Conservation (phyloP, 768 basidiomycete species). For the Holtermannia corniformis region DNA sequence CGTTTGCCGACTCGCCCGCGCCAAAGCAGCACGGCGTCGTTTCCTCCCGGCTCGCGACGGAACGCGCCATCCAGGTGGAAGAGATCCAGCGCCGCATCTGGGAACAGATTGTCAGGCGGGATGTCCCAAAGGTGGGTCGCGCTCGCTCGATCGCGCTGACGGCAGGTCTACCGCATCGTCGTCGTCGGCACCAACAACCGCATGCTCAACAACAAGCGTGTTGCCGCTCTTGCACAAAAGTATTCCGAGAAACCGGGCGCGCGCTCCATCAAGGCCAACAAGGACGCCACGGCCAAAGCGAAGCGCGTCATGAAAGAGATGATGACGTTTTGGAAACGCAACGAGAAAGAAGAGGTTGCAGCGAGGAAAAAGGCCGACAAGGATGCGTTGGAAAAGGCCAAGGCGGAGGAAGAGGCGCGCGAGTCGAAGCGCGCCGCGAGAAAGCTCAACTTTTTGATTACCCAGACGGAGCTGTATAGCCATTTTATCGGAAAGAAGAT, state of each 20-base stretch:
- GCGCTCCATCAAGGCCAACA: conserved; percentile 17
- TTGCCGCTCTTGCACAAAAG: conserved; percentile 1
- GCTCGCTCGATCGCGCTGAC: not conserved
- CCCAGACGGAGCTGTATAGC: conserved; percentile 95
- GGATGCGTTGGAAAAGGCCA: conserved; percentile 52
- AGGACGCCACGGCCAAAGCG: conserved; percentile 23
- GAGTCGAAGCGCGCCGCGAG: conserved; percentile 89
- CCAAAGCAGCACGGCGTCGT: not conserved
- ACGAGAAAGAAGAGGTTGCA: conserved; percentile 92
- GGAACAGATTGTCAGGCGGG: conserved; percentile 19
- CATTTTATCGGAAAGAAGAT: conserved; percentile 97
- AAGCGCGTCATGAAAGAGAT: conserved; percentile 47
- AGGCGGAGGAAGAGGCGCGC: conserved; percentile 45
- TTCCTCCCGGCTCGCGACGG: not conserved
- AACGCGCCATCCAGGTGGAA: conserved; percentile 13
- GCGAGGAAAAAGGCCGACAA: conserved; percentile 87
- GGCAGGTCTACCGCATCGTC: not conserved
- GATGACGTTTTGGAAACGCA: conserved; percentile 95
- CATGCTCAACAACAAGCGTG: conserved; percentile 5
- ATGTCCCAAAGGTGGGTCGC: conserved; percentile 28
- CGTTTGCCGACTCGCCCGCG: not conserved
- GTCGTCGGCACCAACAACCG: not conserved
- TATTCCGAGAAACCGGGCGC: not conserved
- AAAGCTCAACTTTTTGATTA: conserved; percentile 96
- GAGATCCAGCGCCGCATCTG: conserved; percentile 26